Conservation (phyloP, 2,329 filamentous ascomycete genomes). For the Clonostachys byssicola region DNA sequence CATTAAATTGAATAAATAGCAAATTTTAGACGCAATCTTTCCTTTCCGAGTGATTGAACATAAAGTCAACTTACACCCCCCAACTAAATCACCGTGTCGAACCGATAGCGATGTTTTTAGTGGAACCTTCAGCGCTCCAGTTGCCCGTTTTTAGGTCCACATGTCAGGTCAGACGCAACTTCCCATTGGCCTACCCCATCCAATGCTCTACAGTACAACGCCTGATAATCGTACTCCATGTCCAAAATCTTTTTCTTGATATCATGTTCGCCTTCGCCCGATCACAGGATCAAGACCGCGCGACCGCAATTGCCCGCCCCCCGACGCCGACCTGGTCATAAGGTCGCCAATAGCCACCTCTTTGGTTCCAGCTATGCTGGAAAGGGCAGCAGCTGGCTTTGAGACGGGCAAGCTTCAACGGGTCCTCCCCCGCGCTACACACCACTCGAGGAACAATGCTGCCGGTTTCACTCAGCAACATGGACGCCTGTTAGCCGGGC, state of each 20-base stretch:
- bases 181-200: no score
- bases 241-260: background rate
- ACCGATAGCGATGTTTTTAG: no score
- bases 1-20: no score
- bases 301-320: background rate
- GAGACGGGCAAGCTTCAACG: constrained; percentile 52
- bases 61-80: no score
- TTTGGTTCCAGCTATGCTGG: constrained; percentile 40
- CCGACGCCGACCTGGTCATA: background rate
- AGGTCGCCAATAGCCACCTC: constrained; percentile 1
- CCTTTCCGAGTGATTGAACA: no score
- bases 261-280: constrained; percentile 1
- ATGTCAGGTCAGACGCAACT: no score
- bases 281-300: background rate
- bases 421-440: constrained; percentile 34
- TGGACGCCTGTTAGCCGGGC: background rate
- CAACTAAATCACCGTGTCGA: no score
- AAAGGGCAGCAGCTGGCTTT: constrained; percentile 51
- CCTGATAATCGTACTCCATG: background rate
- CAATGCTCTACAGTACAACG: no score
- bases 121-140: no score
- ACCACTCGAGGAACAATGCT: constrained; percentile 6
- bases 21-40: no score
- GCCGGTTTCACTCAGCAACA: background rate
- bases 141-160: no score